Base-by-base conservation (phyloP, 441 rosid species). In the Brassica balearica region DNA sequence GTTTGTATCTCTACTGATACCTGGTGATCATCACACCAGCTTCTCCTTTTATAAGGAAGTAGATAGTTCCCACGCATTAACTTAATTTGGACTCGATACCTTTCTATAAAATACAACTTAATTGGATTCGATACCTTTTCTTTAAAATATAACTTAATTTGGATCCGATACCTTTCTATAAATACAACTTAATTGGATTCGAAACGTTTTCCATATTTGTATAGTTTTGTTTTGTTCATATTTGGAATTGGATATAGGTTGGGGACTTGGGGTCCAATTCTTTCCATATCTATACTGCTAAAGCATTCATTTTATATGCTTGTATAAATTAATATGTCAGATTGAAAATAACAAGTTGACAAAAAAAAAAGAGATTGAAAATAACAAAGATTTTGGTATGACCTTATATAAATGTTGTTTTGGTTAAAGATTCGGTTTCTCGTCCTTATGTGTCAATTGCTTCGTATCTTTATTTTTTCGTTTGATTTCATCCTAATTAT, bases 11-110 rank as follows among this genome's bases (percentile, higher is more conserved):
- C 58, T 51, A 53, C 64, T 59, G 32, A 11, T 59, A 59, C 32
- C 27, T 59, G 64, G 12, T 59, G 14, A 59, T 59, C 32, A 59
- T 59, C 64, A 56, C 61, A 19, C 62, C 62, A 58, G 12, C 6
- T 58, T 8, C 12, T 58, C 62, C 62, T 58, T 58, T 22, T 59
- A 59, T 59, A 59, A 22, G 64, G 34, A 22, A 23, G 8, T 59
- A 59, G 14, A 23, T 22, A 59, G 48, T 41, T 41, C 48, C 48
- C 48, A 9, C 48, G 48, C 48, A 41, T 41, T 41, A 41, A 9
- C 48, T 41, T 41, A 41, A 41, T 41, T 9, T 41, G 48, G n/a
- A 41, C 48, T 41, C 48, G 48, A 41, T 41, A 41, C 48, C 48
- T 41, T 41, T 41, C 48, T 10, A 41, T 41, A 9, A 41, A 41